Base-by-base conservation (phyloP, 129 eudicot species). In the Smallanthus sonchifolius region DNA sequence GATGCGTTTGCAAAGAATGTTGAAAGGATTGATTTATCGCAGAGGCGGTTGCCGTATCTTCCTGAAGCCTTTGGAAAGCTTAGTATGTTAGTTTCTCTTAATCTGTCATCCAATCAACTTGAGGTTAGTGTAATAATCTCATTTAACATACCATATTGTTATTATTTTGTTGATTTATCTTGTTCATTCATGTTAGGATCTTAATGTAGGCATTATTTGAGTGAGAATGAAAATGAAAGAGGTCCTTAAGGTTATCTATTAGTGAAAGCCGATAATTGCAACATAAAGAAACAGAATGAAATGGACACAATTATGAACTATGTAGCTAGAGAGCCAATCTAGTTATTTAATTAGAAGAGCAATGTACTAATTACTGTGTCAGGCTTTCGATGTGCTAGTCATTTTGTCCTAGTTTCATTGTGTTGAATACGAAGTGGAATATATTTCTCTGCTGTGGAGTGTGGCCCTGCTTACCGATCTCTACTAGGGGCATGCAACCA, bases 11-110 rank as follows among this genome's bases (percentile, higher is more conserved):
- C 76, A 34, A 87, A 49, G 72, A 34, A 57, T 34, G 75, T 84
- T 36, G 77, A 87, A 16, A 84, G 80, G 76, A 78, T 90, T 40
- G 88, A 86, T 81, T 82, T 93, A 67, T 77, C 96, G 0, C 86
- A 69, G 44, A 79, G 81, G 82, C 70, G 74, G 72, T 73, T 93
- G 85, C 78, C 81, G 68, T 42, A 75, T 79, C 74, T 93, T 48
- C 98, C 98, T 0, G 98, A 93, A 74, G 92, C 83, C 5, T 90
- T 93, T 80, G 96, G 96, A 72, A 86, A 55, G 84, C 66, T 90
- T 56, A 69, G 79, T 6, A 70, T 81, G 48, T 28, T 90, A 64
- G 73, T 87, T 80, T 83, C 43, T 10, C 83, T 93, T 52, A 83
- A 93, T 67, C 65, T 93, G 49, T 84, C 96, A 1, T 77, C 81